Conservation (phyloP, 1,139 yeast species). For the Pneumocystis carinii region DNA sequence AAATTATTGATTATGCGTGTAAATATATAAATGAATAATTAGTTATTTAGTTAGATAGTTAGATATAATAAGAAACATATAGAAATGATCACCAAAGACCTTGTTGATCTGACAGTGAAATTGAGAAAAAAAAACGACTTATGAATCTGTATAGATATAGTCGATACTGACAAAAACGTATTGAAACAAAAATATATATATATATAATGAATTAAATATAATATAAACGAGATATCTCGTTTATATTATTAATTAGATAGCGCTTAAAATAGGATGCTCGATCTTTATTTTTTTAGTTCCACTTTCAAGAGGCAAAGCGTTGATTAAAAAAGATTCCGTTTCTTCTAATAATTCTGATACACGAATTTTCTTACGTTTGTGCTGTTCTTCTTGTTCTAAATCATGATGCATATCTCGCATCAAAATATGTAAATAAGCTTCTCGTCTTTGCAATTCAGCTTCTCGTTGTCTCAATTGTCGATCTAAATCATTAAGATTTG, state of each 20-base stretch:
- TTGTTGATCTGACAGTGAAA: too few species aligned
- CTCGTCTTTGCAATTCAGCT: not conserved
- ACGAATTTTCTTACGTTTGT: not conserved
- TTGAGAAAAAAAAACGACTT: too few species aligned
- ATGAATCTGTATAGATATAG: too few species aligned
- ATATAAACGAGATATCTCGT: not conserved
- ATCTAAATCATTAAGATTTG: not conserved
- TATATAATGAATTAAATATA: too few species aligned
- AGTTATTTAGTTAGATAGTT: too few species aligned
- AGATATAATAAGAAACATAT: not conserved
- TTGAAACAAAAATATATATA: too few species aligned
- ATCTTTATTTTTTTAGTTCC: not conserved
- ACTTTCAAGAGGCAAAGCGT: not conserved
- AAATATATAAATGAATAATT: too few species aligned
- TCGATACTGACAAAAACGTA: too few species aligned
- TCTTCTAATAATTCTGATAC: not conserved
- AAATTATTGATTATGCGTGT: not conserved
- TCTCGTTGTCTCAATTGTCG: not conserved
- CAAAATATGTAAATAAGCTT: not conserved
- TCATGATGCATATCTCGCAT: not conserved
- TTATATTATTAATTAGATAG: not conserved
- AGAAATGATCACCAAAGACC: too few species aligned
- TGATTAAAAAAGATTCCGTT: not conserved
- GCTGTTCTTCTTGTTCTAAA: not conserved
- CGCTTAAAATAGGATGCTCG: not conserved